Base-by-base conservation (phyloP, 2,329 filamentous ascomycete genomes). In the Colletotrichum nymphaeae region DNA sequence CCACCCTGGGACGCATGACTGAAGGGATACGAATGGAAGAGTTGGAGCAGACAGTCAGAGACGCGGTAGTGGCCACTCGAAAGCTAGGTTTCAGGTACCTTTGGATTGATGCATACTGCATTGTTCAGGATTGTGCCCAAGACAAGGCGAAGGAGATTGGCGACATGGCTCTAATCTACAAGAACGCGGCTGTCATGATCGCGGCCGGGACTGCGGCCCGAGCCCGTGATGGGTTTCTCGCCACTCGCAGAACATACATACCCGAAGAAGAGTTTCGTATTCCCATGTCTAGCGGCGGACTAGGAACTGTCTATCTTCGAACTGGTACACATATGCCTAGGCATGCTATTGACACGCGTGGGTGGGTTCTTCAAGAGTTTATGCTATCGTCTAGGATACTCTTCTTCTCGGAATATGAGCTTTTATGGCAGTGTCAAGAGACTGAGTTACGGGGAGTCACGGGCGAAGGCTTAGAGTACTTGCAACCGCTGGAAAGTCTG, bases 71-170 rank as follows among this genome's bases (percentile, higher is more conserved):
- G 6, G 67, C 74, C 4, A 57, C 68, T 6, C 46, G 62, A 7
- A 56, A 24, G 32, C 42, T 77, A 0, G 73, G 74, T 0, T 74
- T 75, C 63, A 64, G 53, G 14, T 76, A 75, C 4, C 71, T 76
- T 12, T 77, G 76, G 76, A 53, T 77, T 1, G 76, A 77, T 35
- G 66, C 69, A 3, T 70, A 76, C 7, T 77, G 76, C 37, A 72
- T 77, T 1, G 63, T 75, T 2, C 75, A 77, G n/a, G 72, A 77
- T 22, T 71, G 75, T 49, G 4, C 8, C 6, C 42, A 22, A 12
- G 76, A 77, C 11, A 69, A 76, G 35, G 37, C 46, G 0, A 55
- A 46, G 3, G 67, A 76, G 55, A 55, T 76, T 9, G 46, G 63
- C 16, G 64, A 24, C 7, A 76, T 76, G 75, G 67, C 69, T 0